Evolutionary conservation across 148 eudicot species (phyloP), one percentile per base, ranked within the genome.

Genomic region (Amaranthus cruentus): DNA sequence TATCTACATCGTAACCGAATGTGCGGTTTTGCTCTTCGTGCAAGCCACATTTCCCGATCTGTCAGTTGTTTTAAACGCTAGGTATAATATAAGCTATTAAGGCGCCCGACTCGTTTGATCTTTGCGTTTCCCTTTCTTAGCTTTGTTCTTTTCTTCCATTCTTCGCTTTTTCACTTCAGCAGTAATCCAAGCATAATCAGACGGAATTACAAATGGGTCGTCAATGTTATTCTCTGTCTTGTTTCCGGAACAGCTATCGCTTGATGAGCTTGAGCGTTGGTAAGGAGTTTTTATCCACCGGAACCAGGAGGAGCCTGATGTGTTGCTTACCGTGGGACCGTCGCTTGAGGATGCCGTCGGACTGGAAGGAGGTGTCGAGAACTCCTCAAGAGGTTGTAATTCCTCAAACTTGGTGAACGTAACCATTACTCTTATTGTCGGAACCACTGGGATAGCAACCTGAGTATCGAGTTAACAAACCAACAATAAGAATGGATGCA

Each of bases 391-490:
- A 0, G 94, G 87, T 79, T 84, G 90, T 47, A 93, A 73, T 74
- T 90, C 98, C 81, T 93, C 96, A 15, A 93, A 90, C 78, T 93
- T 93, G 1, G 98, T 86, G 73, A 93, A 93, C 5, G 98, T 90
- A 46, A 93, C 94, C 53, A 93, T 52, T 44, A 93, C 98, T 72
- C 96, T 73, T 58, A 93, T 86, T 0, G 98, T 90, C 28, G 98
- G 98, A 43, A 93, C 87, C 61, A 93, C 88, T 4, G 98, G 98
- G 71, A 93, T 90, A 46, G 98, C 96, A 72, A 93, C 92, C 98
- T 93, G 86, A 0, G 9, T 44, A 76, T 54, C 11, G 57, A 72
- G 49, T 60, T 72, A 72, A 49, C 12, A 14, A 46, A 64, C 3
- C 64, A 21, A 64, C 55, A 6, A 2, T 15, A 66, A 48, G 1